Base-by-base conservation (phyloP, 2,329 filamentous ascomycete genomes). In the Fusarium lyarnte region DNA sequence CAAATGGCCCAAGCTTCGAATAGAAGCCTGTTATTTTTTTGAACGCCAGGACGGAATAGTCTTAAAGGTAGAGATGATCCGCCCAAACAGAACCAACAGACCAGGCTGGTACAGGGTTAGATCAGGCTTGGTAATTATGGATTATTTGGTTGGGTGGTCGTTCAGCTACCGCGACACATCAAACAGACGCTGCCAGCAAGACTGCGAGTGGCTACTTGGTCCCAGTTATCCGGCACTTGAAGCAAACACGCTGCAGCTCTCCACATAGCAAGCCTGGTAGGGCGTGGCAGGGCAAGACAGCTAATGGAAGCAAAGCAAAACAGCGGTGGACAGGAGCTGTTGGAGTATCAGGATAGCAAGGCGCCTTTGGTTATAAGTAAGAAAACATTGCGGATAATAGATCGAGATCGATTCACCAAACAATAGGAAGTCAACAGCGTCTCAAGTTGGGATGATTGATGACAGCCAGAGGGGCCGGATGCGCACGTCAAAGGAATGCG, bases 401-500 rank as follows among this genome's bases (percentile, higher is more conserved):
- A 49, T 41, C 31, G 25, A 47, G 31, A 55, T 39, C 31, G 25
- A n/a, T 36, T 49, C 19, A 25, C 29, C 36, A 43, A 63, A 51
- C 39, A 58, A 33, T 27, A 55, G 23, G 25, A 49, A 58, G 29
- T 39, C 47, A 36, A 31, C 21, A 53, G 33, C 39, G 38, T 62
- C 45, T 53, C 33, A 67, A 72, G 57, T 69, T 69, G 47, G 53
- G 71, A 69, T 69, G 63, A 58, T 51, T 45, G 51, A 52, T 31
- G 42, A 69, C 23, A 42, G 42, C 39, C 45, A 53, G 49, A 43
- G 29, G 46, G 46, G 29, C 42, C 47, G 58, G 58, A 47, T 53
- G 58, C 51, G 52, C 49, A 76, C 52, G 53, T 71, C 69, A 77
- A 77, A 77, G 74, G 66, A 74, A 74, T 77, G 65, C 74, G 74